Base-by-base conservation (phyloP, 495 filamentous ascomycete genomes). In the Sordaria brevicollis region DNA sequence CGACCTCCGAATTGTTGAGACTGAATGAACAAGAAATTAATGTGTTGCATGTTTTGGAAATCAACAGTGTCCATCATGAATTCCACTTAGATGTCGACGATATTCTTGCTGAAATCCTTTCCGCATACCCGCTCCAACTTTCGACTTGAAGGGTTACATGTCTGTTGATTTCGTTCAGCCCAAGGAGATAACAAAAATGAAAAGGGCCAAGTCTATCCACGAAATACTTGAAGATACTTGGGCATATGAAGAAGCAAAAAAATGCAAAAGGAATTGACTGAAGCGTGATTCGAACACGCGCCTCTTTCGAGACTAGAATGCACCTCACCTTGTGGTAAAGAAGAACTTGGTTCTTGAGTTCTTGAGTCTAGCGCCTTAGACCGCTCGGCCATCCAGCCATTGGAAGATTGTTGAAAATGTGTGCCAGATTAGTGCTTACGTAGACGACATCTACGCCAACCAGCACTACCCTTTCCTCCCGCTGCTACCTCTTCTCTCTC, bases 321-420 rank as follows among this genome's bases (percentile, higher is more conserved):
- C 49, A 57, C 49, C 25, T 57, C 49, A 31, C 49, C 2, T 15
- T 29, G 41, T 10, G 11, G 21, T 69, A 39, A 54, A 69, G 67
- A 72, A 39, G 35, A 67, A 67, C 66, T 67, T 57, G 2, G 49
- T 57, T 57, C 49, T 57, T 67, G 38, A 67, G 49, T 57, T 57
- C 49, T 57, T 67, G 38, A 67, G 38, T 38, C 66, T 39, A 67
- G 35, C 66, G 66, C 66, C 66, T 67, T 67, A 67, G 38, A 67
- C 66, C 66, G 38, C 66, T 67, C 66, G 66, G 66, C 66, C 66
- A 67, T 68, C 35, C 66, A 36, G 35, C 35, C 66, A 39, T 43
- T 54, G 21, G 25, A 62, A 62, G 5, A 62, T 31, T 62, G 13
- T 31, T 62, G 11, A 62, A 31, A 0, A 7, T 6, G 1, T 17